A percentile compares a stretch with the other conserved stretches of the same genome.
phyloP scores from a whole-genome alignment of 176 grass and related monocot species.

The Elymus sibiricus region DNA sequence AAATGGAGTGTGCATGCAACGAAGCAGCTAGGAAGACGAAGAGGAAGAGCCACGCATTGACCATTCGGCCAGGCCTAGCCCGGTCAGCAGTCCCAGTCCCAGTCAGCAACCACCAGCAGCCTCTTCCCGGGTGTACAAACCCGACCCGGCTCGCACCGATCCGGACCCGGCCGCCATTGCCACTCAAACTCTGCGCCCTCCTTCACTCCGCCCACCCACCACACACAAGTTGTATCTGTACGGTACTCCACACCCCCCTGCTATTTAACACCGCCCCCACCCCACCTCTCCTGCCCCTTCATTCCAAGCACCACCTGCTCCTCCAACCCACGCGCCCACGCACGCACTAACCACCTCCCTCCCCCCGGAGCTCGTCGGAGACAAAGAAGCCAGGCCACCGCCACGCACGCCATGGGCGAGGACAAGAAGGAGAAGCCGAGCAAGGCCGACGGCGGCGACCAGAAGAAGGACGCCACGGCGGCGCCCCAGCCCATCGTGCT shows the following conservation, averaged over 20 bases:
- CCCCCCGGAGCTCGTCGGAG: neutral
- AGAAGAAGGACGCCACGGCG: slow-evolving; percentile 25
- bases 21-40: neutral
- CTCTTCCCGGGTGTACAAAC: neutral
- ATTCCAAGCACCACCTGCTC: neutral
- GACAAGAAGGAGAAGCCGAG: slow-evolving; percentile 23
- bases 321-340: neutral
- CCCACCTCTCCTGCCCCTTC: neutral
- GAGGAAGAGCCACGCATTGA: neutral
- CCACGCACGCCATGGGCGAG: slow-evolving; percentile 25
- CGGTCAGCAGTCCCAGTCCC: neutral
- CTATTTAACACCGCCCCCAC: slow-evolving; percentile 42
- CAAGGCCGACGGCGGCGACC: neutral
- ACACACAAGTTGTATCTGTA: neutral
- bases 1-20: neutral
- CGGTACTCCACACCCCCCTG: neutral
- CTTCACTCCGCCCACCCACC: slow-evolving; percentile 26
- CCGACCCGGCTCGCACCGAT: neutral
- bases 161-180: neutral
- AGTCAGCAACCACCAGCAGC: neutral
- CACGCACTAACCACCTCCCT: neutral
- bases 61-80: neutral
- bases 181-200: neutral
- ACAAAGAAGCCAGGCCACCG: neutral
- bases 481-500: slow-evolving; percentile 36